Base-by-base conservation (phyloP, 495 filamentous ascomycete genomes). In the Amorphotheca resinae region DNA sequence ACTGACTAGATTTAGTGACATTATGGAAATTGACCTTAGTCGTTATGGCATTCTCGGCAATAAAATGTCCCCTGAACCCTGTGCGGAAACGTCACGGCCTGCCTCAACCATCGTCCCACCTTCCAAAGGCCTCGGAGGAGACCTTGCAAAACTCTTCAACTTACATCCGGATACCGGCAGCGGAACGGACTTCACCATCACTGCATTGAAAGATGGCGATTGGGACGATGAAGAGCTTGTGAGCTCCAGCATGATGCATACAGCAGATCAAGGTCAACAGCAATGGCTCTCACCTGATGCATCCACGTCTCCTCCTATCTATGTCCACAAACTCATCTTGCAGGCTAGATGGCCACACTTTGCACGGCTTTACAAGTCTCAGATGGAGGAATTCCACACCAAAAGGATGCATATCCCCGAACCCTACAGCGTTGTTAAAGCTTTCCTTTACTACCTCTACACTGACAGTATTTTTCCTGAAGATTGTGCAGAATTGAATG, bases 361-460 rank as follows among this genome's bases (percentile, higher is more conserved):
- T 60, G 77, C 79, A 18, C 79, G 89, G 8, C 62, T 98, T 3
- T 95, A 91, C 61, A 74, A 84, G 15, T 76, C 89, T 8, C 86
- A 93, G 51, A 96, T 98, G 91, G 77, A 81, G 8, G 91, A 98
- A 57, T 96, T 91, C 54, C 91, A 96, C 59, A 86, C 84, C 9
- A 87, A 88, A 53, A 84, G 83, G 58, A 88, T 98, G 82, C 91
- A 96, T 62, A 93, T 98, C 32, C 88, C 93, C 0, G 93, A 96
- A 56, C 86, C 87, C 1, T 96, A 95, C 59, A 79, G 79, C 3
- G 87, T 94, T 3, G 93, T 98, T 42, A 86, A 84, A 45, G 84
- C 87, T 1, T 98, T 98, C 57, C 67, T 96, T 18, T 91, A 87
- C 66, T 98, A 95, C 56, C 72, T 98, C 12, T 98, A 98, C 64